These are phyloP conservation scores for Eimeria tenella DNA, from an alignment of 169 alveolate species.

Conservation along the genomic window DNA sequence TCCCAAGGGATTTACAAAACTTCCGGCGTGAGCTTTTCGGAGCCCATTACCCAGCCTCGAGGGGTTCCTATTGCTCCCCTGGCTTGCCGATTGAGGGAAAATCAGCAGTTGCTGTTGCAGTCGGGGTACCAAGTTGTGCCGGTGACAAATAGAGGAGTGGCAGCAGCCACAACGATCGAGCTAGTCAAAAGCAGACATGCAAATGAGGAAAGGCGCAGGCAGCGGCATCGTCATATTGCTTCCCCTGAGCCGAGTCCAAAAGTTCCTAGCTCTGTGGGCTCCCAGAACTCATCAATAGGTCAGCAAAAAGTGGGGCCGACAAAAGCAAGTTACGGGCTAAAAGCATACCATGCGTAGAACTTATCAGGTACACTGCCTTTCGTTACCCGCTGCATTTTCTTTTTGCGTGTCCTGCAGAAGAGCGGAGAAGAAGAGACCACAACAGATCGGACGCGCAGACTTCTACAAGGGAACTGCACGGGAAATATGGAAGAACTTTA, in stretches of 20 bases:
- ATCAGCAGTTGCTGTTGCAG: conserved; percentile 41
- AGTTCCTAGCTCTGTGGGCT: too few relatives aligned
- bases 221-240: conserved; percentile 38
- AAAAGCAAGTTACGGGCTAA: too few relatives aligned
- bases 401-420: background rate
- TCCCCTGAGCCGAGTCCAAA: conserved; percentile 17
- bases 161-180: conserved; percentile 69
- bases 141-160: conserved; percentile 62
- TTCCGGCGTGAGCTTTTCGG: background rate
- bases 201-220: conserved; percentile 41
- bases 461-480: background rate
- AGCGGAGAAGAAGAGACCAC: background rate
- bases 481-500: background rate
- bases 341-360: too few relatives aligned
- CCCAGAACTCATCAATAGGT: conserved; percentile 2
- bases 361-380: too few relatives aligned
- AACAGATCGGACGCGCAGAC: background rate
- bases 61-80: conserved; percentile 40
- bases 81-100: conserved; percentile 31
- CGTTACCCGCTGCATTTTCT: too few relatives aligned
- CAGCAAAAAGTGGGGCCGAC: background rate
- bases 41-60: background rate
- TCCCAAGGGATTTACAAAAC: background rate
- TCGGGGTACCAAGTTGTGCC: conserved; percentile 50
- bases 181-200: conserved; percentile 53